phyloP scores from a whole-genome alignment of 768 basidiomycete species.

The Galerina sulciceps region DNA sequence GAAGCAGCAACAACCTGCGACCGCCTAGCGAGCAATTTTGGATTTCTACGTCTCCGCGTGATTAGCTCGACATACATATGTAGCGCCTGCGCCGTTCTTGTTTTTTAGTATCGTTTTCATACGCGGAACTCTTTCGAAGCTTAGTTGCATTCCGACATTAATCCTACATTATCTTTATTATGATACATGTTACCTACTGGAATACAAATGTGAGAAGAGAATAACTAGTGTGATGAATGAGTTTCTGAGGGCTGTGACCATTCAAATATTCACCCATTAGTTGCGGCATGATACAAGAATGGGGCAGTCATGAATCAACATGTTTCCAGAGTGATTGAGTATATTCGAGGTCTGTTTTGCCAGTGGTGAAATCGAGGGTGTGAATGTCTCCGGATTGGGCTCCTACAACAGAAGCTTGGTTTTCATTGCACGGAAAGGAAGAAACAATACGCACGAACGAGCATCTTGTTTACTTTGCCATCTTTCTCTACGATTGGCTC shows the following conservation, averaged over 20 bases:
- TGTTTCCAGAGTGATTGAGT: slow-evolving; percentile 49
- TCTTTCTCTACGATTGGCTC: slow-evolving; percentile 63
- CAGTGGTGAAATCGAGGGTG: slow-evolving; percentile 38
- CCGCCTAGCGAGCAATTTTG: background rate
- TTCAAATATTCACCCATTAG: no score
- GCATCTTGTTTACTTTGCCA: slow-evolving; percentile 58
- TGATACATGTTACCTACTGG: slow-evolving; percentile 16
- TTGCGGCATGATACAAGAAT: no score
- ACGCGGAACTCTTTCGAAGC: background rate
- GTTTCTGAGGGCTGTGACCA: no score
- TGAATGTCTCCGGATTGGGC: slow-evolving; percentile 52
- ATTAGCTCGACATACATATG: background rate
- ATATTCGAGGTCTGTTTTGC: slow-evolving; percentile 38
- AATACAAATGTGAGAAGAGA: slow-evolving; percentile 12
- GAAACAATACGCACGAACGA: slow-evolving; percentile 59
- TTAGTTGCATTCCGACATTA: slow-evolving; percentile 4
- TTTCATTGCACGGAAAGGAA: background rate
- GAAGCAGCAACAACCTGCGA: slow-evolving; percentile 2
- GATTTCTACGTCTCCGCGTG: slow-evolving; percentile 1
- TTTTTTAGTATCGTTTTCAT: background rate
- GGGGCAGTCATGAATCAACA: slow-evolving; percentile 39
- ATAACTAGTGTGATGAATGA: background rate
- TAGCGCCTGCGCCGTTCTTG: background rate
- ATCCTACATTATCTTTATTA: slow-evolving; percentile 14
- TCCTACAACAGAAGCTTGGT: slow-evolving; percentile 36